Base-by-base conservation (phyloP, 2,329 filamentous ascomycete species). In the Neurospora sp. region DNA sequence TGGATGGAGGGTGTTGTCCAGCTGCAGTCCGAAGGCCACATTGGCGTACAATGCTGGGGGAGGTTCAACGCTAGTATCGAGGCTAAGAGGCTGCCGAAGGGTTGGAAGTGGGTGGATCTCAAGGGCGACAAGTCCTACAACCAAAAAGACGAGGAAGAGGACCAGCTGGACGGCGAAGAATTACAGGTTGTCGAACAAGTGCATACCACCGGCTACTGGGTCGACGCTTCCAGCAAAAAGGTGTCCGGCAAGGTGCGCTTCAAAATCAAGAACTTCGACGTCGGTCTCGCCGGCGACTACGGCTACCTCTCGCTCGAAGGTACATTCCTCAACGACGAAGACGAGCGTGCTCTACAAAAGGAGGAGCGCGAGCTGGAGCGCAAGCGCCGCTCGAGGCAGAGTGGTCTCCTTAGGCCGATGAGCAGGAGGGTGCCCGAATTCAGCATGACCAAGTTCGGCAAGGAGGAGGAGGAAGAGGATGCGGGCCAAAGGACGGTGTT, bases 41-140 rank as follows among this genome's bases (percentile, higher is more conserved):
- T 99, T 7, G 94, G 95, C 23, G 87, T 97, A 2, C 89, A 96
- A 11, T 96, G 93, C 79, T 94, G 93, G 81, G 95, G 95, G 79
- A 88, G 93, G 74, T 98, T 98, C 84, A 97, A 96, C 75, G 92
- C 95, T 1, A 93, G 91, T 62, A 92, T 99, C 71, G 91, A 95
- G 76, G 85, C 90, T 28, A 87, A 87, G 72, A 85, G 92, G 42
- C 83, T 99, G 17, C 96, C 96, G 0, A 80, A 82, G 15, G 86
- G 87, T 33, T 99, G 95, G 96, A 88, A 83, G 72, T 98, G 93
- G 91, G 85, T 93, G 17, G 87, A 89, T 11, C 84, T 88, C 69
- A 83, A 85, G 67, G 79, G 81, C 70, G 80, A 78, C 3, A 76
- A 78, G 17, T 71, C 73, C 9, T 73, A 69, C 43, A 71, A 70